phyloP scores from a whole-genome alignment of 306 rosid species.

The Geum urbanum region DNA sequence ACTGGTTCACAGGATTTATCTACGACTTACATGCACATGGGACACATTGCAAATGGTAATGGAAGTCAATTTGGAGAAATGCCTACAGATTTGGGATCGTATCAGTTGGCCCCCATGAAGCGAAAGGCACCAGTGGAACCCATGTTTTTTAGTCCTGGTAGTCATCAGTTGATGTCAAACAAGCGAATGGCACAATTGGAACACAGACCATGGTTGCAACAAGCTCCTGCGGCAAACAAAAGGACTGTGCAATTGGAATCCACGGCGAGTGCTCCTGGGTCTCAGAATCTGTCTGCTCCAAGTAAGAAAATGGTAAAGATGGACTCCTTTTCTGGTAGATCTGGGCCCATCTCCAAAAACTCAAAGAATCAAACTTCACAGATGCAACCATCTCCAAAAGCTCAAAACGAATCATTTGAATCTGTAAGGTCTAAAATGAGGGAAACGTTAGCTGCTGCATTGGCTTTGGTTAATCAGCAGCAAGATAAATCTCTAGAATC shows the following conservation, averaged over 20 bases:
- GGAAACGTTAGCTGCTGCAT: slow-evolving; percentile 74
- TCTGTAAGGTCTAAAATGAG: slow-evolving; percentile 96
- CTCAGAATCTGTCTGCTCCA: slow-evolving; percentile 30
- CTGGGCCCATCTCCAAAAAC: slow-evolving; percentile 35
- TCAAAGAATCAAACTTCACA: slow-evolving; percentile 48
- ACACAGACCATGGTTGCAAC: slow-evolving; percentile 78
- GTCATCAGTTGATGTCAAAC: slow-evolving; percentile 33
- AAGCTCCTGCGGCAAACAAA: slow-evolving; percentile 39
- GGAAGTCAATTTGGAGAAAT: slow-evolving; percentile 37
- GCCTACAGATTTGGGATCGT: slow-evolving; percentile 30
- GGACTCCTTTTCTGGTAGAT: slow-evolving; percentile 49
- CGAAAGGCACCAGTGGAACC: slow-evolving; percentile 59
- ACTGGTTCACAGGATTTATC: slow-evolving; percentile 40
- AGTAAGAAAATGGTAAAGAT: slow-evolving; percentile 56
- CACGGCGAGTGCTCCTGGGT: slow-evolving; percentile 31
- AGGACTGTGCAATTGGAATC: slow-evolving; percentile 41
- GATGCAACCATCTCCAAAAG: slow-evolving; percentile 47
- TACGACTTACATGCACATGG: slow-evolving; percentile 32
- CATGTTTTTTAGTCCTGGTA: slow-evolving; percentile 21
- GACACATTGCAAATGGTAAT: slow-evolving; percentile 26
- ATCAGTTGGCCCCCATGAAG: slow-evolving; percentile 49
- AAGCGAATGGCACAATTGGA: slow-evolving; percentile 55
- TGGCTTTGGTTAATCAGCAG: slow-evolving; percentile 63
- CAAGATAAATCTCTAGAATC: slow-evolving; percentile 27
- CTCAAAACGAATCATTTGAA: slow-evolving; percentile 61